Evolutionary conservation across 2,329 filamentous ascomycete genomes (phyloP).

Genomic region (Paecilomyces niveus): DNA sequence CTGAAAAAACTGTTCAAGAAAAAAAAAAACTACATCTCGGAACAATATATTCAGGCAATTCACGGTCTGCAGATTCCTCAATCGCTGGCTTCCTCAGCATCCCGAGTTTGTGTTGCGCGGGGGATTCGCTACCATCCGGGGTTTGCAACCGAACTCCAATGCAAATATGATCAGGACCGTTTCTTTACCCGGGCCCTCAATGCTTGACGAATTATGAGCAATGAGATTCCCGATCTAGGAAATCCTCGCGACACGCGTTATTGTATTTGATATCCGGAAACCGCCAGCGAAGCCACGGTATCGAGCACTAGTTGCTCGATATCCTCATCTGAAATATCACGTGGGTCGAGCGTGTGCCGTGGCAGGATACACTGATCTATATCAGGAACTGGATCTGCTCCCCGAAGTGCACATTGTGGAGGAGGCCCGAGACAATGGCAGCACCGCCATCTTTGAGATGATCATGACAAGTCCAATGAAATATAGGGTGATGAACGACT

Average conservation of each 20-base stretch:
- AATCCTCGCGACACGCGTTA: constrained; percentile 5
- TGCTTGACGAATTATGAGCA: constrained; percentile 9
- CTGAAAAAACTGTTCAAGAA: too few relatives aligned
- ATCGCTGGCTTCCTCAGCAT: too few relatives aligned
- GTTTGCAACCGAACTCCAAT: neutral
- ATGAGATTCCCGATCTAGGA: constrained; percentile 4
- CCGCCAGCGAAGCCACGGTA: constrained; percentile 4
- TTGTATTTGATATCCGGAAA: constrained; percentile 10
- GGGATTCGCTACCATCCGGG: neutral
- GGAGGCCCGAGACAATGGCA: constrained; percentile 29
- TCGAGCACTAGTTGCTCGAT: constrained; percentile 5
- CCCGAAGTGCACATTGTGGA: constrained; percentile 36
- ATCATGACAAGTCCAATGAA: constrained; percentile 20
- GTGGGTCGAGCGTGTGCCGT: constrained; percentile 36
- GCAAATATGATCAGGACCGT: neutral
- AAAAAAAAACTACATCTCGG: too few relatives aligned
- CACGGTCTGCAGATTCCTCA: too few relatives aligned
- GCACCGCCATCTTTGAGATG: constrained; percentile 19
- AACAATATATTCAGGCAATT: too few relatives aligned
- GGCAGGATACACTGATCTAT: constrained; percentile 30
- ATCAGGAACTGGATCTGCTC: constrained; percentile 29
- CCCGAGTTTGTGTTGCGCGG: neutral
- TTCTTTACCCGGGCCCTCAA: constrained; percentile 8
- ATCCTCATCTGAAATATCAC: constrained; percentile 27
- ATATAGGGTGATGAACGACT: constrained; percentile 35